Evolutionary conservation across 306 rosid species (phyloP), one percentile per base, ranked within the genome.

Genomic region (Prunus mume): DNA sequence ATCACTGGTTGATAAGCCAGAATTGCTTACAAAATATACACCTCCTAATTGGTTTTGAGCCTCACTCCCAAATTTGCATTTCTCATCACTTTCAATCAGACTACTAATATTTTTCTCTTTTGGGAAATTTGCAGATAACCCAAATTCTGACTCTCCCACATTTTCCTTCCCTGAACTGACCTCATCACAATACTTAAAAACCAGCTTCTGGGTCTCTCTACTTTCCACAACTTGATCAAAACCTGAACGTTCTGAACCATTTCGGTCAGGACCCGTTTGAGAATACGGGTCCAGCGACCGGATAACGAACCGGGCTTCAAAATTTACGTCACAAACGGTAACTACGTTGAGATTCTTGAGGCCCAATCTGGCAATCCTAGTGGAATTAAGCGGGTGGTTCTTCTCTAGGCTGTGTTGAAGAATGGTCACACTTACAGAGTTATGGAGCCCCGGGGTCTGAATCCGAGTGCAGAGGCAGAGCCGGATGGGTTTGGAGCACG

Each of bases 311-410:
- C 83, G 85, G 65, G 97, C 85, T 55, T 81, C 84, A 55, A 77
- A 82, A 65, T 81, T 80, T 15, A 94, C 95, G 76, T 94, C 97
- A 38, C 89, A 88, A 86, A 94, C 93, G 55, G 88, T 81, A n/a
- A 82, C 81, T 2, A 91, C 47, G 0, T 72, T 75, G 70, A 94
- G 76, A 86, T 94, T 91, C 73, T 83, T 89, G 54, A 94, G 84
- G 17, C 97, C 96, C 50, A 94, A 20, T 76, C 25, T 81, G 4
- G 90, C 98, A 84, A 94, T 94, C 69, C 95, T 87, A 30, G 93
- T 78, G 28, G 97, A 94, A 83, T 94, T 94, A 28, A 94, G 95
- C 0, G 96, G 97, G 73, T 94, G 96, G 41, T 87, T 94, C 67
- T 38, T 77, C 88, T 94, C 97, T 13, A 86, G 57, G 45, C 86